These are phyloP conservation scores for Teratosphaeria epicoccoides DNA, from an alignment of 2,329 filamentous ascomycete genomes.

Conservation along the genomic window DNA sequence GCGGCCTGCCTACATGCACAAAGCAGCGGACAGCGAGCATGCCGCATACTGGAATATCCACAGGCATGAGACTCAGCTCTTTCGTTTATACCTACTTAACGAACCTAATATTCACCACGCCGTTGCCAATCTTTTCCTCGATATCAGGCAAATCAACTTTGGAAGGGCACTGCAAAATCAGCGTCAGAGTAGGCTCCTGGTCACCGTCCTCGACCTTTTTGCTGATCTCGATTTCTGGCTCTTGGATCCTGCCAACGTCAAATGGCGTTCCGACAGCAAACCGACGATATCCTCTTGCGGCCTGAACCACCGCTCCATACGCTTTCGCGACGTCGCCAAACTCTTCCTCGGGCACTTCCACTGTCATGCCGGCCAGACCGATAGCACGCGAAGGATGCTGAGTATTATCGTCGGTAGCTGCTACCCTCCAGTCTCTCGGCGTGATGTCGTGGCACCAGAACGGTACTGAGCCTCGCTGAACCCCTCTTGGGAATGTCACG, in stretches of 20 bases:
- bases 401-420: slow-evolving; percentile 29
- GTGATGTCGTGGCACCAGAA: slow-evolving; percentile 60
- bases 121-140: slow-evolving; percentile 2
- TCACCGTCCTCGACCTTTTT: not conserved
- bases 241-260: not conserved
- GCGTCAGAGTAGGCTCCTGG: not conserved
- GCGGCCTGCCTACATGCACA: too few relatives aligned
- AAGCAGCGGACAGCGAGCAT: not conserved
- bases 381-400: slow-evolving; percentile 43
- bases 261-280: slow-evolving; percentile 3
- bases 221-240: not conserved
- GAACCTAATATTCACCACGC: slow-evolving; percentile 3
- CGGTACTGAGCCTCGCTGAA: slow-evolving; percentile 43
- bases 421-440: slow-evolving; percentile 45
- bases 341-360: not conserved
- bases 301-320: slow-evolving; percentile 1
- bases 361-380: slow-evolving; percentile 39
- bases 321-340: slow-evolving; percentile 1
- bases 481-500: slow-evolving; percentile 39
- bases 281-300: not conserved
- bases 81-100: not conserved
- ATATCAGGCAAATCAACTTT: not conserved
- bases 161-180: slow-evolving; percentile 2
- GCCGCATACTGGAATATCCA: not conserved
- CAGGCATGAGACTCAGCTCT: not conserved